Percentiles rank a stretch among this genome's conserved stretches.
Evolutionary conservation across 768 basidiomycete species (phyloP).

Genomic region (Boletales sp.): DNA sequence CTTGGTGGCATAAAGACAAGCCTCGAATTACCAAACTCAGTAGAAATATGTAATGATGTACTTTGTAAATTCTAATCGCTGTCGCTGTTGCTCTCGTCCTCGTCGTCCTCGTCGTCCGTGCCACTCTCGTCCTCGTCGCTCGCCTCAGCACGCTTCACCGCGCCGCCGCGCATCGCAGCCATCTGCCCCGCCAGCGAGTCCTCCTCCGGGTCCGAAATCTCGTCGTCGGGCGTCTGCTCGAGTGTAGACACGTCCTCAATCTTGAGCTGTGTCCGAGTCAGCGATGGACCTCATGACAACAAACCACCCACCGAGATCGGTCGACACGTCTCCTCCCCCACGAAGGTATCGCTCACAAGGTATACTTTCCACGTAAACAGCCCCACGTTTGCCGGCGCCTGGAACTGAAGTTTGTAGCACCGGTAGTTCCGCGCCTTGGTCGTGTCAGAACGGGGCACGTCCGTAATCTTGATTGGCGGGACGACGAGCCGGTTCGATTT

Average conservation of each 20-base stretch:
- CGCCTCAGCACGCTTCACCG: slow-evolving; percentile 69
- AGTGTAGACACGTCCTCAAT: slow-evolving; percentile 71
- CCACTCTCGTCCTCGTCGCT: slow-evolving; percentile 26
- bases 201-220: slow-evolving; percentile 98
- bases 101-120: slow-evolving; percentile 26
- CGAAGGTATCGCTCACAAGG: slow-evolving; percentile 83
- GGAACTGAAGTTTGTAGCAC: slow-evolving; percentile 90
- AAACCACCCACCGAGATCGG: slow-evolving; percentile 64
- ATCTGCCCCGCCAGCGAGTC: slow-evolving; percentile 96
- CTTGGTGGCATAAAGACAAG: too few species aligned
- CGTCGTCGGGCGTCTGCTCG: slow-evolving; percentile 72
- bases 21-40: too few species aligned
- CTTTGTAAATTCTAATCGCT: too few species aligned
- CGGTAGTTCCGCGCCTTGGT: slow-evolving; percentile 59
- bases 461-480: slow-evolving; percentile 77
- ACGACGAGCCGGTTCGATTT: slow-evolving; percentile 84
- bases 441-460: slow-evolving; percentile 64
- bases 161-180: slow-evolving; percentile 89
- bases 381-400: slow-evolving; percentile 82
- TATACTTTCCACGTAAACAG: slow-evolving; percentile 87
- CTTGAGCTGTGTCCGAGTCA: slow-evolving; percentile 63
- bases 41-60: too few species aligned
- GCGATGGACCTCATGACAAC: too few species aligned
- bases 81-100: slow-evolving; percentile 26
- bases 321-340: slow-evolving; percentile 70